Evolutionary conservation across 306 rosid species (phyloP), one percentile per base, ranked within the genome.

Genomic region (Fragaria iinumae): DNA sequence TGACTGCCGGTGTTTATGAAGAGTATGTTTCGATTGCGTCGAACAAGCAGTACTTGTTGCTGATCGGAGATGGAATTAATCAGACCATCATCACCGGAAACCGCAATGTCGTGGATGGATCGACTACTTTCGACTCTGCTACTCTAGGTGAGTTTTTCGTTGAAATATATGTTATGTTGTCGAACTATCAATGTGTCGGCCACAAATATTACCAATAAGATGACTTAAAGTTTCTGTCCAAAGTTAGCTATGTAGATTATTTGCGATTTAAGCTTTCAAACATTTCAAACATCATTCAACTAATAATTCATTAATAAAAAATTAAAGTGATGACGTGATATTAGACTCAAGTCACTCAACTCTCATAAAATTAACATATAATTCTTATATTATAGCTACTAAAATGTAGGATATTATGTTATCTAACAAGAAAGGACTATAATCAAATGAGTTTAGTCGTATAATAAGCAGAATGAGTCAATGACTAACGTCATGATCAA

Each of bases 41-140:
- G 0, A 75, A 80, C 34, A 80, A 86, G 74, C 67, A 75, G 81
- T 86, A 80, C 20, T 25, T 86, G 81, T 66, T 86, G 75, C 29
- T 86, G 83, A 80, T 77, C 32, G 89, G 89, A 77, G 89, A 86
- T 6, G 89, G 89, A 45, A 83, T 86, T 39, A 77, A 74, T 17
- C 83, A 82, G 69, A 86, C 89, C 8, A 70, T 82, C 21, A 74
- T 86, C 53, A 86, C 89, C 0, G 89, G 86, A 5, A 77, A 77
- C 11, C 77, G 70, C 14, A 86, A 82, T 17, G 84, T 80, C 4
- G 86, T 44, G 1, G 86, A 83, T 60, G 82, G 82, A 1, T 86
- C 65, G 66, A 86, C 89, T 5, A 77, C 89, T 50, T 82, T 80
- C 80, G 75, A 80, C 13, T 80, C 86, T 57, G 79, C 84, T 47